A percentile compares a stretch with the other conserved stretches of the same genome.
Conservation (phyloP, 2,329 filamentous ascomycete genomes). For the Colletotrichum neosansevieriae region DNA sequence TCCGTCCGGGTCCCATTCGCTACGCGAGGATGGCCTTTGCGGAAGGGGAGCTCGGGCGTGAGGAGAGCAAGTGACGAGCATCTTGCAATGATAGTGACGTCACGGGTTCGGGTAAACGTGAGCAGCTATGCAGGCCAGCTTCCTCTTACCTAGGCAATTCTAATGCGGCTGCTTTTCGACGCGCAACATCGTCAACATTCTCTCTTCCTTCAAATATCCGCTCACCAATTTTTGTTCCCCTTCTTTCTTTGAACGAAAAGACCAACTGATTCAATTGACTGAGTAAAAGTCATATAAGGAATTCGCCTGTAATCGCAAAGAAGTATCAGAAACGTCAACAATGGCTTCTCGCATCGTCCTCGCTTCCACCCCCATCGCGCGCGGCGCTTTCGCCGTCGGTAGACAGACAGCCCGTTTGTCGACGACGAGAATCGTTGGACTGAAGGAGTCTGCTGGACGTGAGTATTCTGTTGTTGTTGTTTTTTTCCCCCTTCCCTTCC, state of each 20-base stretch:
- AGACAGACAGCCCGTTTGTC: constrained; percentile 46
- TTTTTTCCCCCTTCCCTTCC: background rate
- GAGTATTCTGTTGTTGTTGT: no score
- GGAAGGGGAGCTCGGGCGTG: background rate
- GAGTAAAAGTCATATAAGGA: background rate
- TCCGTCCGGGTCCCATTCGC: constrained; percentile 5
- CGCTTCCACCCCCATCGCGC: constrained; percentile 43
- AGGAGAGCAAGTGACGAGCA: constrained; percentile 1
- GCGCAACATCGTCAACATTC: constrained; percentile 2
- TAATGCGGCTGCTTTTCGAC: background rate
- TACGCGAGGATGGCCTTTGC: background rate
- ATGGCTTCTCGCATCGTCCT: constrained; percentile 47
- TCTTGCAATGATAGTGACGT: constrained; percentile 26
- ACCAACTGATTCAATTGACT: background rate
- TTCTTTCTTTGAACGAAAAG: background rate
- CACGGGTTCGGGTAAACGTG: constrained; percentile 26
- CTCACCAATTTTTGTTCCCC: background rate
- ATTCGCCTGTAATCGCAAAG: background rate
- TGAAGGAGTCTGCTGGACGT: constrained; percentile 55
- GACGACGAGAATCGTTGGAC: constrained; percentile 45
- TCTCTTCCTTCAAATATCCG: background rate
- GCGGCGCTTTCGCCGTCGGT: constrained; percentile 42
- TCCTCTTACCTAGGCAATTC: background rate
- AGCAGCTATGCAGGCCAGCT: background rate
- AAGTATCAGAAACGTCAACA: background rate